Evolutionary conservation across 495 filamentous ascomycete genomes (phyloP).

Genomic region (Aspergillus heteromorphus): DNA sequence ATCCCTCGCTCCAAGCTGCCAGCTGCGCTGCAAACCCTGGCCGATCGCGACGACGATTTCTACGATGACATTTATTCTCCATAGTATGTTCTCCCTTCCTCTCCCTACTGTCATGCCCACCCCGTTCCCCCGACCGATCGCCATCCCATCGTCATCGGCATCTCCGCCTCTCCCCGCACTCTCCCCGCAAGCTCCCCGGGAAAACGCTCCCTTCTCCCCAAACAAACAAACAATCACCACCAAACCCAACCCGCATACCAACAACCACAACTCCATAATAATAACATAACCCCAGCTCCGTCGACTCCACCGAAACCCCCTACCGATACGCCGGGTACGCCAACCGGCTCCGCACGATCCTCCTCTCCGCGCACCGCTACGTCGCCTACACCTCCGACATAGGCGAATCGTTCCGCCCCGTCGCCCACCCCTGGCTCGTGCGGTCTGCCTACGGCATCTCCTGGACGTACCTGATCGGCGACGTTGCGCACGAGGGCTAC

Average conservation of each 20-base stretch:
- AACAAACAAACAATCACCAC: too few species aligned
- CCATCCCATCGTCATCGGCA: background rate
- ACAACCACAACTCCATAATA: too few species aligned
- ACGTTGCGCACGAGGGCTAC: conserved; percentile 91
- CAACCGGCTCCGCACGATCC: conserved; percentile 77
- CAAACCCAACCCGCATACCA: too few species aligned
- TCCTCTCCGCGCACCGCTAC: conserved; percentile 88
- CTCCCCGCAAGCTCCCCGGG: conserved; percentile 10
- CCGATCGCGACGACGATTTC: conserved; percentile 73
- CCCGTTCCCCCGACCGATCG: too few species aligned
- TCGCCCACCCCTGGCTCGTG: conserved; percentile 80
- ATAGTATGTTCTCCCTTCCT: conserved; percentile 56
- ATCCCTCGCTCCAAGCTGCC: conserved; percentile 60
- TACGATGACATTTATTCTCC: conserved; percentile 73
- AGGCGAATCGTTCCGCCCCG: conserved; percentile 90
- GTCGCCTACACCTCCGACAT: conserved; percentile 97
- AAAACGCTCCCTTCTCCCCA: too few species aligned
- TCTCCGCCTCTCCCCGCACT: conserved; percentile 1
- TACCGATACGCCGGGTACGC: conserved; percentile 93
- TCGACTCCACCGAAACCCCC: conserved; percentile 76
- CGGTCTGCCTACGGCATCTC: conserved; percentile 82
- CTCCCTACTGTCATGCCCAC: too few species aligned
- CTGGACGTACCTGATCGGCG: conserved; percentile 87
- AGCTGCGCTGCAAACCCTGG: conserved; percentile 60
- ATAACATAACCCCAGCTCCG: conserved; percentile 59